Percentiles rank a stretch among this genome's conserved stretches.
These are phyloP conservation scores for Ophiostoma sp. DNA, from an alignment of 2,329 filamentous ascomycete genomes.

Conservation along the genomic window DNA sequence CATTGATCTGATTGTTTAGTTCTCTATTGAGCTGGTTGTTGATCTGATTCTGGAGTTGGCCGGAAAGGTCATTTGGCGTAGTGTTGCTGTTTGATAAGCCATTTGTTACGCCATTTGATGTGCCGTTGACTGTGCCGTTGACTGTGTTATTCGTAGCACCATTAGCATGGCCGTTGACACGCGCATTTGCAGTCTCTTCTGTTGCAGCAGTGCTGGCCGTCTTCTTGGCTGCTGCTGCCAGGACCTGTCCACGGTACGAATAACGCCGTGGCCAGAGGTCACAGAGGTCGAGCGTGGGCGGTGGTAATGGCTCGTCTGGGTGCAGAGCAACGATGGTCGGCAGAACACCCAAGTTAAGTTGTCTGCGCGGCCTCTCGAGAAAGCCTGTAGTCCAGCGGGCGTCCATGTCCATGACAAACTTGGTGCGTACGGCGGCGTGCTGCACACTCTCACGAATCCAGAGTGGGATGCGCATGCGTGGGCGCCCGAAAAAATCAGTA, in stretches of 20 bases:
- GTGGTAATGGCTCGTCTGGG: conserved; percentile 36
- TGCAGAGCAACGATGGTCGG: conserved; percentile 48
- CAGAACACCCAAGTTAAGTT: conserved; percentile 45
- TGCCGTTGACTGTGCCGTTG: background rate
- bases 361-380: conserved; percentile 36
- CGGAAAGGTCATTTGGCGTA: background rate
- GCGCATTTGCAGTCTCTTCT: background rate
- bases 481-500: conserved; percentile 44
- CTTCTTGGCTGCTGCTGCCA: conserved; percentile 21
- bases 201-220: background rate
- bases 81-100: background rate
- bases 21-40: conserved; percentile 21
- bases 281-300: conserved; percentile 16
- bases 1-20: conserved; percentile 28
- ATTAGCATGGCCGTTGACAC: background rate
- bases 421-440: conserved; percentile 38
- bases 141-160: background rate
- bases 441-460: conserved; percentile 41
- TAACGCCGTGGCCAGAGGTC: conserved; percentile 16
- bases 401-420: conserved; percentile 52
- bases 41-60: conserved; percentile 18
- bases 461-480: conserved; percentile 37
- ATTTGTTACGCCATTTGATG: conserved; percentile 7
- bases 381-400: conserved; percentile 49
- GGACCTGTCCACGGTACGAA: conserved; percentile 32